phyloP scores from a whole-genome alignment of 345 rosid genomes.

The Triadica sebifera region DNA sequence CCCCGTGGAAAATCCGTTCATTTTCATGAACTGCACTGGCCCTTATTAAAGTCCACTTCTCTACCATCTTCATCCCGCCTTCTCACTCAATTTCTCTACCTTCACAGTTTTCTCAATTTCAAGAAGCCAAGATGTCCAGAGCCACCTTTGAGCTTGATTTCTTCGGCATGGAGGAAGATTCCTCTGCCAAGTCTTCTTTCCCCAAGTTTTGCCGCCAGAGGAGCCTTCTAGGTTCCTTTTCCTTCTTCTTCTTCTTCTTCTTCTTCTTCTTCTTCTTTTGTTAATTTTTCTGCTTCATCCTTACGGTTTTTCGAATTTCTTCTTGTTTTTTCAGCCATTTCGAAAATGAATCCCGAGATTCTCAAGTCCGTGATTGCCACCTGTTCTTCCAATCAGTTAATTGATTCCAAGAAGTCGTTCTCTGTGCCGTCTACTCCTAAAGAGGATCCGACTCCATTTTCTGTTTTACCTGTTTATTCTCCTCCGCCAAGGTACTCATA shows the following conservation, averaged over 20 bases:
- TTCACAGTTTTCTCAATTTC: not conserved
- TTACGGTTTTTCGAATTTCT: not conserved
- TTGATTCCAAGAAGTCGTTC: constrained; percentile 22
- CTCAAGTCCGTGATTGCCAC: constrained; percentile 68
- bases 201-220: constrained; percentile 54
- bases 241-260: too few relatives aligned
- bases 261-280: too few relatives aligned
- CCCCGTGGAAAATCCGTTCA: constrained; percentile 23
- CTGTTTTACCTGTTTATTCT: constrained; percentile 36
- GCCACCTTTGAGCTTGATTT: constrained; percentile 66
- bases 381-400: constrained; percentile 18
- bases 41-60: not conserved
- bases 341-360: constrained; percentile 76
- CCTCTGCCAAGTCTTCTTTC: constrained; percentile 44
- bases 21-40: not conserved
- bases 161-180: constrained; percentile 53
- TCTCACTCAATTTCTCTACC: not conserved
- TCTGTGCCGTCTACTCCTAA: constrained; percentile 54
- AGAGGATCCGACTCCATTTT: constrained; percentile 30
- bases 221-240: constrained; percentile 63
- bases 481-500: constrained; percentile 38
- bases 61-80: constrained; percentile 10
- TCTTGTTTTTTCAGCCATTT: constrained; percentile 49
- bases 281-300: too few relatives aligned
- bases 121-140: constrained; percentile 38